A percentile compares a stretch with the other conserved stretches of the same genome.
Evolutionary conservation across 768 basidiomycete genomes (phyloP).

Genomic region (Scleroderma bovista): DNA sequence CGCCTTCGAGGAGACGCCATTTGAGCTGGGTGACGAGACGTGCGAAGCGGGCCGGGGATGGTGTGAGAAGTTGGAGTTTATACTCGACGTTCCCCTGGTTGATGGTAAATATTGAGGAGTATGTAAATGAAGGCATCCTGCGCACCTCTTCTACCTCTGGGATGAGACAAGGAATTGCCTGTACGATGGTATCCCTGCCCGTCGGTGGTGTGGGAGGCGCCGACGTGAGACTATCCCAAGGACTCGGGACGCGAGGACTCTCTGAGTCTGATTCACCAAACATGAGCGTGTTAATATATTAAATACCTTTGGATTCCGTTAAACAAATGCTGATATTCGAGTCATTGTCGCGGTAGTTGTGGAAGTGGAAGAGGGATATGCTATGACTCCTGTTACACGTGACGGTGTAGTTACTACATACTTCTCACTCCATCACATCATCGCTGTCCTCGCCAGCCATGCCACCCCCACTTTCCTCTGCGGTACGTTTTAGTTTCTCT

Average conservation of each 20-base stretch:
- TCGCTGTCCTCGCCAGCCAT: constrained; percentile 10
- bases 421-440: background rate
- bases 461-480: constrained; percentile 21
- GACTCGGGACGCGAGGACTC: constrained; percentile 72
- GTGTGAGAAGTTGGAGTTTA: constrained; percentile 83
- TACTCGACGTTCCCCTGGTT: constrained; percentile 85
- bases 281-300: constrained; percentile 36
- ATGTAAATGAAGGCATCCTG: background rate
- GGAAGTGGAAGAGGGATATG: background rate
- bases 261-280: constrained; percentile 82
- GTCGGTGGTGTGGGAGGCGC: constrained; percentile 39
- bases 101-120: background rate
- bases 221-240: constrained; percentile 75
- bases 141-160: constrained; percentile 68
- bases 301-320: constrained; percentile 2
- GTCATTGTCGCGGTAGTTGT: constrained; percentile 38
- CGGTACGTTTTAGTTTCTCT: constrained; percentile 8
- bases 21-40: constrained; percentile 93
- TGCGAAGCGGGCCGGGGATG: constrained; percentile 68
- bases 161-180: constrained; percentile 55
- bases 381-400: constrained; percentile 1
- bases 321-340: constrained; percentile 43
- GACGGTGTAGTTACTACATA: background rate
- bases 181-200: constrained; percentile 21
- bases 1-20: constrained; percentile 86